A percentile compares a stretch with the other conserved stretches of the same genome.
Conservation (phyloP, 2,329 filamentous ascomycete genomes). For the Trichoderma hamatum region DNA sequence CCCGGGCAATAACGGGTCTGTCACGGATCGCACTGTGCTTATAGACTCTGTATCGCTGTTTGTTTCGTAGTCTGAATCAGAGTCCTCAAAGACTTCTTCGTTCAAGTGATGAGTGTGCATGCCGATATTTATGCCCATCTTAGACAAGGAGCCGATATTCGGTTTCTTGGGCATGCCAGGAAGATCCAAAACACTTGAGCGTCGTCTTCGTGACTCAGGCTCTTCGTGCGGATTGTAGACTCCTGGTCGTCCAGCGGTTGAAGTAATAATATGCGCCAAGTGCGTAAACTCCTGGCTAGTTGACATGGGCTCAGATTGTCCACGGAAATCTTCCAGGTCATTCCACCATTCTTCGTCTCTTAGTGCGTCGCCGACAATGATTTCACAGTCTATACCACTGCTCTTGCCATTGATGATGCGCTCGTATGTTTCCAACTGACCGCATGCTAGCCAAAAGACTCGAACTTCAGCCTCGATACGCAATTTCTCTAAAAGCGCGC, state of each 20-base stretch:
- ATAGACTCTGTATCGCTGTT: slow-evolving; percentile 40
- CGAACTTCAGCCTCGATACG: slow-evolving; percentile 78
- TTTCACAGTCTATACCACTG: slow-evolving; percentile 57
- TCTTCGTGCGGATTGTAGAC: slow-evolving; percentile 49
- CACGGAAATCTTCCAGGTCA: slow-evolving; percentile 64
- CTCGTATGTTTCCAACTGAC: slow-evolving; percentile 72
- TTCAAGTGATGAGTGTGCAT: slow-evolving; percentile 76
- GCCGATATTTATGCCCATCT: slow-evolving; percentile 68
- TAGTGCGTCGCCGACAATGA: slow-evolving; percentile 66
- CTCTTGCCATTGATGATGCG: slow-evolving; percentile 73
- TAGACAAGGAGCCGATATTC: slow-evolving; percentile 53
- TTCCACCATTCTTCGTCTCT: slow-evolving; percentile 82
- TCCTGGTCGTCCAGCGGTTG: slow-evolving; percentile 47
- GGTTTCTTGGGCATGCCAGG: slow-evolving; percentile 64
- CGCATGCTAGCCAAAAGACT: slow-evolving; percentile 81
- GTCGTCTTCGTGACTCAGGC: slow-evolving; percentile 36
- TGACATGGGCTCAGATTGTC: slow-evolving; percentile 43
- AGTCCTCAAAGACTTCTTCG: slow-evolving; percentile 58
- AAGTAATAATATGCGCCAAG: slow-evolving; percentile 49
- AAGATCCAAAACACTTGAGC: slow-evolving; percentile 60
- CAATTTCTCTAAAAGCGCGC: slow-evolving; percentile 75
- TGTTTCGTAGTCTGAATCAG: slow-evolving; percentile 37
- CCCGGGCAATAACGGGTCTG: background rate
- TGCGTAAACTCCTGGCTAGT: slow-evolving; percentile 49
- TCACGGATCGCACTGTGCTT: slow-evolving; percentile 32